Percentiles rank a stretch among this genome's conserved stretches.
phyloP scores from a whole-genome alignment of 1,284 basidiomycete species.

The Clitocybe nebularis region DNA sequence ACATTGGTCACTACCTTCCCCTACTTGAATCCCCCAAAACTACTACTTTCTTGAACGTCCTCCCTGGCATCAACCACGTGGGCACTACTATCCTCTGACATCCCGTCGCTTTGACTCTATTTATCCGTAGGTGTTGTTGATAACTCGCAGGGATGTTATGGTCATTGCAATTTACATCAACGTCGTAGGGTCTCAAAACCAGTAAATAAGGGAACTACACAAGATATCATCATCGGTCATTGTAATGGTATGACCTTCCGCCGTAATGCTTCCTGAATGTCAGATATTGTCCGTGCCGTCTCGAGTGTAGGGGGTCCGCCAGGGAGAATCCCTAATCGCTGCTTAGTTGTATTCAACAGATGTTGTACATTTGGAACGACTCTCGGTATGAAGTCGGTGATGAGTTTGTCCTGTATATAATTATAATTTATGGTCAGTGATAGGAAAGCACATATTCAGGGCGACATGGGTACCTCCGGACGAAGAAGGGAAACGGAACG shows the following conservation, averaged over 20 bases:
- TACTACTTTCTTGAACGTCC: too few species aligned
- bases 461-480: conserved; percentile 50
- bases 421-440: conserved; percentile 7
- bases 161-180: too few species aligned
- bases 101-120: too few species aligned
- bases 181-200: too few species aligned
- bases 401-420: conserved; percentile 62
- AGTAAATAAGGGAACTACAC: too few species aligned
- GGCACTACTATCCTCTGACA: too few species aligned
- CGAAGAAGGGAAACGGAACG: conserved; percentile 65
- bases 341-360: conserved; percentile 71
- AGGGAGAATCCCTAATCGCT: conserved; percentile 71
- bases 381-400: conserved; percentile 73
- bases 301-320: conserved; percentile 63
- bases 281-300: conserved; percentile 61
- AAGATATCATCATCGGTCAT: too few species aligned
- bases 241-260: conserved; percentile 47
- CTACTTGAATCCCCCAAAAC: too few species aligned
- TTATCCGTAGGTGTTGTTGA: too few species aligned
- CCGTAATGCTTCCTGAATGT: conserved; percentile 68
- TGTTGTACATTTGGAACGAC: conserved; percentile 75
- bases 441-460: conserved; percentile 3
- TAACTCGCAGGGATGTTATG: too few species aligned
- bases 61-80: too few species aligned
- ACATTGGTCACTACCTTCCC: too few species aligned